Base-by-base conservation (phyloP, 164 flowering plant genomes). In the Brasenia schreberi region DNA sequence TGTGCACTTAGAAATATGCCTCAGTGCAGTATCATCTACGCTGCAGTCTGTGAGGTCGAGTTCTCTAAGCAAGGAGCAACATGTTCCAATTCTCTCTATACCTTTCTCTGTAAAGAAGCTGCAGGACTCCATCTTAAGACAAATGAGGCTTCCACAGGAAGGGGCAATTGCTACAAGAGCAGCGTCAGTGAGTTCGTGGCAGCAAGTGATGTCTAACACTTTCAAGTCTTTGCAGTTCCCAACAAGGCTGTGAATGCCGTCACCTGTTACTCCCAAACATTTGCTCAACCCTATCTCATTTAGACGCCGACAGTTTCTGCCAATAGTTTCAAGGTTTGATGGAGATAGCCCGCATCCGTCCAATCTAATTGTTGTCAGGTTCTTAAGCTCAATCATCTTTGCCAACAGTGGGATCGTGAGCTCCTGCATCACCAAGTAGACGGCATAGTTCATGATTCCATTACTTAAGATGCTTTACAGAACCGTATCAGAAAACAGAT, bases 1-100 rank as follows among this genome's bases (percentile, higher is more conserved):
- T 5, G 83, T 78, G 69, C 92, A 89, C 60, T 71, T 67, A 4
- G 90, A 84, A 65, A 89, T 62, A 75, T 72, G 73, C 49, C 69
- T 69, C 62, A 89, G 84, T 52, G 85, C 88, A 86, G 63, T 70
- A 43, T 89, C 88, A 71, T 77, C 73, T 53, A 86, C 66, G 9
- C 83, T 49, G 65, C 91, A 86, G 69, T 88, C 96, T 0, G 91
- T 88, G 49, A 88, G 85, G 81, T 86, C 95, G 62, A 88, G 79
- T 76, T 88, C 89, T 71, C 78, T 69, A 0, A 86, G 84, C 19
- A 65, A 67, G 18, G 71, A 60, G 69, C 85, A 82, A 59, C 27
- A 62, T 12, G 77, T 77, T 59, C 88, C 90, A 67, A 89, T 76
- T 64, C 49, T 63, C 53, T 65, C 66, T 19, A 85, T 80, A 68